Conservation (phyloP, 1,284 basidiomycete genomes). For the Ustilago sp. region DNA sequence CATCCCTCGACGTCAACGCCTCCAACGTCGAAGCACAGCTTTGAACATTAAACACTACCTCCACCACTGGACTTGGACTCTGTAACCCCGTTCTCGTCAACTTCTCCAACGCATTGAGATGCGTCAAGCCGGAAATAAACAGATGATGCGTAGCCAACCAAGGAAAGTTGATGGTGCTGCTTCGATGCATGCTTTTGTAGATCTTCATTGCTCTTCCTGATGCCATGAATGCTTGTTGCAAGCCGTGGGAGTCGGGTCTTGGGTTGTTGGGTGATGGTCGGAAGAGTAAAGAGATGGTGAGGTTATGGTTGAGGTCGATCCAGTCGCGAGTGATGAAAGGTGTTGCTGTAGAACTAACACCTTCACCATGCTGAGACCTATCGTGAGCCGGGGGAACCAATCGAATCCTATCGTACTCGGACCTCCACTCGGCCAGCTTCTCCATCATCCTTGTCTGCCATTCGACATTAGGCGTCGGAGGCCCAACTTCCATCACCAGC, state of each 20-base stretch:
- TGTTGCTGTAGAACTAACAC: slow-evolving; percentile 30
- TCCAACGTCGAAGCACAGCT: slow-evolving; percentile 51
- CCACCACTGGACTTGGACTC: slow-evolving; percentile 36
- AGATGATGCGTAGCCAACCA: slow-evolving; percentile 50
- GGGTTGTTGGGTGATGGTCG: slow-evolving; percentile 50
- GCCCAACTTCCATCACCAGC: slow-evolving; percentile 46
- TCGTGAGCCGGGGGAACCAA: slow-evolving; percentile 3
- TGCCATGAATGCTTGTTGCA: slow-evolving; percentile 43
- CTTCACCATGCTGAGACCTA: slow-evolving; percentile 12
- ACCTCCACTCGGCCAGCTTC: slow-evolving; percentile 42
- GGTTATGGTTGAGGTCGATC: slow-evolving; percentile 48
- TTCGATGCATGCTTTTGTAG: slow-evolving; percentile 50
- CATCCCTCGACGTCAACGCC: slow-evolving; percentile 41
- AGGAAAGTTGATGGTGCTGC: slow-evolving; percentile 46
- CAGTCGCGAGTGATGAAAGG: slow-evolving; percentile 49
- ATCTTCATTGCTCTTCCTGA: slow-evolving; percentile 49
- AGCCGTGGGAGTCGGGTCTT: slow-evolving; percentile 33
- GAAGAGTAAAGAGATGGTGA: slow-evolving; percentile 44
- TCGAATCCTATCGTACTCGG: slow-evolving; percentile 28
- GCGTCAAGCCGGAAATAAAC: slow-evolving; percentile 51
- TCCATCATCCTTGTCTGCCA: slow-evolving; percentile 52
- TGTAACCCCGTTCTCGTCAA: slow-evolving; percentile 26
- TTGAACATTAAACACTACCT: slow-evolving; percentile 52
- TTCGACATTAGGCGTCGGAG: slow-evolving; percentile 48
- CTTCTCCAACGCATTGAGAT: slow-evolving; percentile 50